A percentile compares a stretch with the other conserved stretches of the same genome.
phyloP scores from a whole-genome alignment of 1,284 basidiomycete species.

The Cryptococcus sp. region DNA sequence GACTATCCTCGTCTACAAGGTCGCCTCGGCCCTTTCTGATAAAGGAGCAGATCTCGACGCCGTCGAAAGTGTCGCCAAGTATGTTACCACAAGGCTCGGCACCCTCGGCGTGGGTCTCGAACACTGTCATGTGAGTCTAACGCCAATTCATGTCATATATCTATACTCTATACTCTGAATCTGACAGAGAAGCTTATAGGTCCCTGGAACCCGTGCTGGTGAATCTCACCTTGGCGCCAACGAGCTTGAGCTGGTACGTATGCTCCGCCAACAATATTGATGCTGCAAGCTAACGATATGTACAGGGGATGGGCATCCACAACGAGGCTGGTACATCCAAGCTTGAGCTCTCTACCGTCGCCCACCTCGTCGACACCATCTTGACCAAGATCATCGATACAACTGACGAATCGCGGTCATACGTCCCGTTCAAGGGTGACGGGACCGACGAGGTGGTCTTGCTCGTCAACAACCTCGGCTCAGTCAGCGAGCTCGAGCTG shows the following conservation, averaged over 20 bases:
- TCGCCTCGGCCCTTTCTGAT: constrained; percentile 79
- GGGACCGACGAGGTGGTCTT: constrained; percentile 62
- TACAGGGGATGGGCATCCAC: constrained; percentile 72
- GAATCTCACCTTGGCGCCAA: constrained; percentile 61
- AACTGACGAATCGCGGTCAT: constrained; percentile 77
- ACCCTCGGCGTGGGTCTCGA: constrained; percentile 90
- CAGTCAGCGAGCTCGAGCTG: constrained; percentile 82
- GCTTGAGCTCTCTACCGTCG: constrained; percentile 62
- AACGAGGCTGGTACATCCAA: constrained; percentile 85
- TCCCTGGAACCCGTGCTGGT: constrained; percentile 72
- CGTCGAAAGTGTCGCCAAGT: constrained; percentile 70
- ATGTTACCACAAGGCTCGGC: constrained; percentile 64
- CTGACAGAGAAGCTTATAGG: constrained; percentile 53
- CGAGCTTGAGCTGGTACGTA: constrained; percentile 35
- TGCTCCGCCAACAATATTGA: not conserved
- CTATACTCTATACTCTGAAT: not conserved
- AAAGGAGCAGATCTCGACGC: constrained; percentile 70
- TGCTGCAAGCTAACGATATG: not conserved
- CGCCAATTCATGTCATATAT: not conserved
- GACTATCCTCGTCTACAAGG: constrained; percentile 87
- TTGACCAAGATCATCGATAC: constrained; percentile 72
- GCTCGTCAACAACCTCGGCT: constrained; percentile 63
- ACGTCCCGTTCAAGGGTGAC: constrained; percentile 71
- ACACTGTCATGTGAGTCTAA: constrained; percentile 73
- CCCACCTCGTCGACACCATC: constrained; percentile 70